Evolutionary conservation across 2,329 filamentous ascomycete species (phyloP), one percentile per base, ranked within the genome.

Genomic region (Lasiodiplodia sp.): DNA sequence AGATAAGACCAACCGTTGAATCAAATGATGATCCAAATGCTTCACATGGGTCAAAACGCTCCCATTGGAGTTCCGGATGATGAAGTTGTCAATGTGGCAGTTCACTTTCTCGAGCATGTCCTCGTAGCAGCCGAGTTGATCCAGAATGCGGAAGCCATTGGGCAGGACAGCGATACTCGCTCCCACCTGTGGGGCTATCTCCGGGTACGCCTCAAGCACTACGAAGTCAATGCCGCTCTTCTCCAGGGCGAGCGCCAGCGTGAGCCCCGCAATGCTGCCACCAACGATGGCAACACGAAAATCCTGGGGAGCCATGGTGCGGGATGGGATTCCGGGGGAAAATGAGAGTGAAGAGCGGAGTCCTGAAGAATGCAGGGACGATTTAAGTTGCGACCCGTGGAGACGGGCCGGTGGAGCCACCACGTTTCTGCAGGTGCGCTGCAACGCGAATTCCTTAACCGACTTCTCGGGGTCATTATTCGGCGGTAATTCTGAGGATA

Each of bases 41-140:
- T 53, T 28, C 10, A 65, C 47, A 21, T 65, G 62, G 2, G 40
- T 40, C 21, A 65, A 23, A 21, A 40, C 47, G 10, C 28, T 40
- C 0, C 62, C 51, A 14, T 65, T 11, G 4, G 51, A 53, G 10
- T 65, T 49, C 6, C 51, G 47, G 18, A 65, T 38, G 31, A 53
- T 53, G 31, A 53, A 65, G 49, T 53, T 65, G 49, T 65, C 47
- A 18, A 51, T 53, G 14, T 49, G 40, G 49, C 44, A 55, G 11
- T 65, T 38, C 2, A 53, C 62, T 28, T 14, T 40, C 21, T 34
- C 18, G 5, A 65, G 11, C 18, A 65, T 25, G 11, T 65, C 49
- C 62, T 65, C 62, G 34, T 25, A 65, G 62, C 64, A 71, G 5
- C 73, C 75, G 16, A 75, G 72, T 14, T 75, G 74, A 47, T 75